Evolutionary conservation across 805 yeast genomes (phyloP), one percentile per base, ranked within the genome.

Genomic region (Barnettozyma sucrosica): DNA sequence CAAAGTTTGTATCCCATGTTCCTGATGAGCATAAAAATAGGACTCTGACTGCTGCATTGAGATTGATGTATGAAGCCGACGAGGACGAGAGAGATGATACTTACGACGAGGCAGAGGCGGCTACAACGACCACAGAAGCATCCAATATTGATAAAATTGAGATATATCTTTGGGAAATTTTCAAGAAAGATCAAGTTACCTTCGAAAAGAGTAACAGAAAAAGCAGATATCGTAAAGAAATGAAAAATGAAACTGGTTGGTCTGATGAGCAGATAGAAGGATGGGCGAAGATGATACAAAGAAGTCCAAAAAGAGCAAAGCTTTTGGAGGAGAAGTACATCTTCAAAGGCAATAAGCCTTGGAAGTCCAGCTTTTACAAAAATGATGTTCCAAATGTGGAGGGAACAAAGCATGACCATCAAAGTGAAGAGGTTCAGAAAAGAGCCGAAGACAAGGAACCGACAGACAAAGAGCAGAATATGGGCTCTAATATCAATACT

Each of bases 251-350:
- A 34, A 75, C 83, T 0, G 70, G 71, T 1, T 89, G 95, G 96
- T 71, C 89, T 0, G 90, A 89, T 64, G 96, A 89, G 59, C 96
- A 88, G 62, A 79, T 92, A 42, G 97, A 90, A 70, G 96, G 96
- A 0, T 92, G 97, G 97, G 83, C 84, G 1, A 68, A 85, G 47
- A 84, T 85, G 84, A 61, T 89, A 18, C 73, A 78, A 44, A 77
- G 77, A 56, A 77, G 81, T 38, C 89, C 93, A 1, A 70, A 71
- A 39, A 71, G 85, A 48, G 82, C 77, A 53, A 75, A 76, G 55
- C 49, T 79, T 3, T 61, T 86, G 48, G 95, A 86, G 56, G 83
- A 81, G 45, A 75, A 75, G 52, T 81, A 69, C 55, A 68, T 79
- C 69, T 74, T 75, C 49, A 67, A 62, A 51, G 80, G 79, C 55